Evolutionary conservation across 2,329 filamentous ascomycete genomes (phyloP).

Genomic region (Amphichorda felina): DNA sequence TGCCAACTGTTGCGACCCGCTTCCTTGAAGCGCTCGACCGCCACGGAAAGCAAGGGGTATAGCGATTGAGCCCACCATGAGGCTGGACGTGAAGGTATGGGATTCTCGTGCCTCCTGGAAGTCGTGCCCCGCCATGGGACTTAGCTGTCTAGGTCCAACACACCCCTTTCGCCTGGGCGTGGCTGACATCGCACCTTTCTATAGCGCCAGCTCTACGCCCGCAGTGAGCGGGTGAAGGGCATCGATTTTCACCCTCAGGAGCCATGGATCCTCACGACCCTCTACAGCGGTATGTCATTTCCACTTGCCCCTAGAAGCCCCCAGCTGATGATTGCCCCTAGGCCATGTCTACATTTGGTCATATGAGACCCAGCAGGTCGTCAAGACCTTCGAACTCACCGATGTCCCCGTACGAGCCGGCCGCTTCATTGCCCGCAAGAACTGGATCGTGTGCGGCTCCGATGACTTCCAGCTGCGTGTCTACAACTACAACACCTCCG

Average conservation of each 20-base stretch:
- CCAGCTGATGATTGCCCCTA: slow-evolving; percentile 16
- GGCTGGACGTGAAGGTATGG: slow-evolving; percentile 28
- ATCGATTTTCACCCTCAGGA: slow-evolving; percentile 96
- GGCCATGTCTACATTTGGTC: slow-evolving; percentile 99
- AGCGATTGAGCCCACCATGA: slow-evolving; percentile 17
- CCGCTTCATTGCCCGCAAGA: slow-evolving; percentile 94
- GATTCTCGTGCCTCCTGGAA: not conserved
- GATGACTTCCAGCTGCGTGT: slow-evolving; percentile 82
- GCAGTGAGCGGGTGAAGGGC: slow-evolving; percentile 91
- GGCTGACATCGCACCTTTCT: slow-evolving; percentile 2
- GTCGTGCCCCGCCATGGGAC: slow-evolving; percentile 4
- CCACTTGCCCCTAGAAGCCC: not conserved
- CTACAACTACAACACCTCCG: slow-evolving; percentile 99
- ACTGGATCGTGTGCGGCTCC: slow-evolving; percentile 96
- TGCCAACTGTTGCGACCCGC: slow-evolving; percentile 4
- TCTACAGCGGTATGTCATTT: slow-evolving; percentile 70
- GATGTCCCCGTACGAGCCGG: slow-evolving; percentile 96
- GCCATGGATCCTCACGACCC: slow-evolving; percentile 90
- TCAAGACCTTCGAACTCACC: slow-evolving; percentile 98
- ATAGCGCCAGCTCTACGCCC: slow-evolving; percentile 45
- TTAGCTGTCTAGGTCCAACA: not conserved
- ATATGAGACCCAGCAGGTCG: slow-evolving; percentile 89
- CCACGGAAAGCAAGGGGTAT: not conserved
- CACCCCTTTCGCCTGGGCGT: not conserved
- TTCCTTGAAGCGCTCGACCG: not conserved